Base-by-base conservation (phyloP, 2,329 filamentous ascomycete genomes). In the Zymoseptoria brevis region DNA sequence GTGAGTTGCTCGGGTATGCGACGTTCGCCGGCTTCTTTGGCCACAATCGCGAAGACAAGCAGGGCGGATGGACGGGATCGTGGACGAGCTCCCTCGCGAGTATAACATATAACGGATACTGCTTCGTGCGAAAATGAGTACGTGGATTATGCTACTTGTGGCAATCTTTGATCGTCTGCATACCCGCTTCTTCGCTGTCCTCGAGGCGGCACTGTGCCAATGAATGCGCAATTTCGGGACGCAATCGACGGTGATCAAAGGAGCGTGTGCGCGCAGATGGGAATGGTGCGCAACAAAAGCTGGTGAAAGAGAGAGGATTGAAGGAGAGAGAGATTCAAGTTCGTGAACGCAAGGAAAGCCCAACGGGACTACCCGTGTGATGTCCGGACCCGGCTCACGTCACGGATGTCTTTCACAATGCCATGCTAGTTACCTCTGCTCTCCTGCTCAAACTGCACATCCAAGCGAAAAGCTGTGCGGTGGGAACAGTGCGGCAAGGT, bases 41-140 rank as follows among this genome's bases (percentile, higher is more conserved):
- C 22, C 22, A 24, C 22, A 24, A 24, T 24, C 22, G 22, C 5
- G 22, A 7, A 7, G 35, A 11, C 35, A 45, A 11, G 13, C 35
- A 45, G 16, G 35, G 35, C 35, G 35, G 16, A n/a, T 6, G 13
- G 13, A 11, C 13, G 35, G 7, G 16, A 45, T n/a, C 16, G 13
- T 45, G 13, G 26, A 45, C 5, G 13, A 45, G 5, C 35, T n/a
- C 35, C n/a, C 35, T 45, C 16, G 35, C 16, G 35, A 7, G 35
- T n/a, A 45, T 16, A 6, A 45, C 13, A 16, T 7, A 16, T n/a
- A 16, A 45, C 13, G 35, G 35, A n/a, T 35, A 56, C 35, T 51
- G 48, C 54, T 51, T 56, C 55, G 41, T 26, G 24, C 24, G 26
- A 13, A 56, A 49, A 54, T 57, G 52, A 57, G 55, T 57, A 56